Conservation (phyloP, 768 basidiomycete genomes). For the Gloeopeniophorella convolvens region DNA sequence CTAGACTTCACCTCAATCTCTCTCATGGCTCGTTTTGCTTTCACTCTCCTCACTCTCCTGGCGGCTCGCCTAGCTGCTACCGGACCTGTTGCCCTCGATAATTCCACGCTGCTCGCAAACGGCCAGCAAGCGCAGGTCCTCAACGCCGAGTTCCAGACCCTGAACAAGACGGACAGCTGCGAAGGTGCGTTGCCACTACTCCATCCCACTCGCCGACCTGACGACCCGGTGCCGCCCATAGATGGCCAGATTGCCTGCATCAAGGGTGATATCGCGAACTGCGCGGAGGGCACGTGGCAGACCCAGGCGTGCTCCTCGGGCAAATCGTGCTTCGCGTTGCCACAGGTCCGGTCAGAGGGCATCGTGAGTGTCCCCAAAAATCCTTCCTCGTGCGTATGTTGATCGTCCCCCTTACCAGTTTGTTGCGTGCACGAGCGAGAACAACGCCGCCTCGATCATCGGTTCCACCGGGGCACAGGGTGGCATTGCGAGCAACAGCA, state of each 20-base stretch:
- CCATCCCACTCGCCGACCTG: too few species aligned
- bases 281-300: constrained; percentile 37
- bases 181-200: constrained; percentile 33
- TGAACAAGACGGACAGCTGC: constrained; percentile 41
- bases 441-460: constrained; percentile 41
- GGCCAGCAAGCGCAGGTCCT: constrained; percentile 44
- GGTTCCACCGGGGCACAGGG: constrained; percentile 40
- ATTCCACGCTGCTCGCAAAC: constrained; percentile 40
- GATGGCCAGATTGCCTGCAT: constrained; percentile 44
- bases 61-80: constrained; percentile 27
- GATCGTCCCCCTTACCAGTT: constrained; percentile 26
- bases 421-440: constrained; percentile 46
- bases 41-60: constrained; percentile 21
- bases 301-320: constrained; percentile 31
- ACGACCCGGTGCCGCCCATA: too few species aligned
- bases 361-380: constrained; percentile 32
- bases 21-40: constrained; percentile 11
- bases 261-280: constrained; percentile 33
- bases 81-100: constrained; percentile 33
- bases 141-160: constrained; percentile 39
- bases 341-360: constrained; percentile 36
- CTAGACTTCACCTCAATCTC: background rate
- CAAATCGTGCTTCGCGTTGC: constrained; percentile 47
- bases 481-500: constrained; percentile 31
- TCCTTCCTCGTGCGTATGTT: background rate